phyloP scores from a whole-genome alignment of 2,329 filamentous ascomycete genomes.

The Pestalotiopsis sp. region DNA sequence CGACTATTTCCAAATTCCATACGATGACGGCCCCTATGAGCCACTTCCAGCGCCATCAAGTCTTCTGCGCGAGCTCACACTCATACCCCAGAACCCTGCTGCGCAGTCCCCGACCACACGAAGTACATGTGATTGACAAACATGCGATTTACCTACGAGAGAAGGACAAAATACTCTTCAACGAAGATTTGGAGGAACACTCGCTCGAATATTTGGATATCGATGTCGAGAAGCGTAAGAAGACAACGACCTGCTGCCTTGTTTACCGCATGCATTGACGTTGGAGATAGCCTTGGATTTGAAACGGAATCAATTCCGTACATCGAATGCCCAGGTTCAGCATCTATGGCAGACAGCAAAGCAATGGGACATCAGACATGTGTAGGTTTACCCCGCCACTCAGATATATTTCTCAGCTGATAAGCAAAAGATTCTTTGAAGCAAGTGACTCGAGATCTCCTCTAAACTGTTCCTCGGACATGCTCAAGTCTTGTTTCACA shows the following conservation, averaged over 20 bases:
- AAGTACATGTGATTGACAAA: background rate
- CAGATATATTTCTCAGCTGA: too few relatives aligned
- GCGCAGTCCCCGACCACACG: background rate
- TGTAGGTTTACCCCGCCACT: background rate
- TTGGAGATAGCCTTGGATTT: background rate
- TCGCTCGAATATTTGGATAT: background rate
- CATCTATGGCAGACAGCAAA: background rate
- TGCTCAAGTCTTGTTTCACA: background rate
- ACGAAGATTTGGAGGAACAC: background rate
- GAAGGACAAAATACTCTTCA: background rate
- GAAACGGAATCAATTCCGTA: background rate
- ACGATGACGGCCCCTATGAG: background rate
- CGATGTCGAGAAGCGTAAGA: background rate
- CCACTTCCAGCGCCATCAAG: background rate
- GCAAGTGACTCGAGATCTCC: background rate
- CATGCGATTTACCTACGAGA: background rate
- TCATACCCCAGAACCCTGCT: background rate
- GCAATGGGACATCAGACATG: background rate
- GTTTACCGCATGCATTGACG: background rate
- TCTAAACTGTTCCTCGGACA: background rate
- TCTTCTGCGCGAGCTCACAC: background rate
- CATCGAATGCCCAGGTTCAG: background rate
- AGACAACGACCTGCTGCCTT: background rate
- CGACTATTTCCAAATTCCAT: background rate
- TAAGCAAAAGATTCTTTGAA: background rate